Evolutionary conservation across 1,139 yeast species (phyloP).

Genomic region (Geotrichum fermentans): DNA sequence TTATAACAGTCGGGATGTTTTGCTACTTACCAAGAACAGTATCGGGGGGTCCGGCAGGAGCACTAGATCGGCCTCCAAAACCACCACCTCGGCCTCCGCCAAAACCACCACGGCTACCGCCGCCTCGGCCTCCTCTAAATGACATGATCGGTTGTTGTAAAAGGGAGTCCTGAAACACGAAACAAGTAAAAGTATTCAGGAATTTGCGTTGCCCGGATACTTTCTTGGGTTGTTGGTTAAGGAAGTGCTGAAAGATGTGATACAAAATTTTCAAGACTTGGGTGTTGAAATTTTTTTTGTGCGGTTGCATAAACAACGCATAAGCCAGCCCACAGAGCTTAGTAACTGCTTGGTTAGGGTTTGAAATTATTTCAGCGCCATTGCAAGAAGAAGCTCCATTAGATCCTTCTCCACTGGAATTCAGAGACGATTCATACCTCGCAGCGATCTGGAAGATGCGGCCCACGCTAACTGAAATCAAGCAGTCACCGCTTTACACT

Average conservation of each 20-base stretch:
- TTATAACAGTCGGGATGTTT: too few relatives aligned
- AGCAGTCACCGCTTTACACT: constrained; percentile 22
- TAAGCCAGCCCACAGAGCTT: background rate
- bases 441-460: background rate
- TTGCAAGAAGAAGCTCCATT: too few relatives aligned
- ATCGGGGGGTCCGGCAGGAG: constrained; percentile 84
- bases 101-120: constrained; percentile 25
- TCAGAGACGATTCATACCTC: too few relatives aligned
- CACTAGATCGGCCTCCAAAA: constrained; percentile 22
- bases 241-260: too few relatives aligned
- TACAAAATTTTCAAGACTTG: too few relatives aligned
- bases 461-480: constrained; percentile 23
- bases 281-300: background rate
- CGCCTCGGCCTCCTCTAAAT: constrained; percentile 34
- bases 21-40: constrained; percentile 47
- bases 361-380: background rate
- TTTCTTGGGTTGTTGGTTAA: background rate
- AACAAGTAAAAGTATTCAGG: background rate
- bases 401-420: too few relatives aligned
- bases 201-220: background rate
- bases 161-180: background rate
- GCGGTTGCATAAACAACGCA: background rate
- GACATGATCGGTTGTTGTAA: background rate
- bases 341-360: background rate
- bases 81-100: constrained; percentile 63